A percentile compares a stretch with the other conserved stretches of the same genome.
These are phyloP conservation scores for Linum trigynum DNA, from an alignment of 345 rosid species.

Conservation along the genomic window DNA sequence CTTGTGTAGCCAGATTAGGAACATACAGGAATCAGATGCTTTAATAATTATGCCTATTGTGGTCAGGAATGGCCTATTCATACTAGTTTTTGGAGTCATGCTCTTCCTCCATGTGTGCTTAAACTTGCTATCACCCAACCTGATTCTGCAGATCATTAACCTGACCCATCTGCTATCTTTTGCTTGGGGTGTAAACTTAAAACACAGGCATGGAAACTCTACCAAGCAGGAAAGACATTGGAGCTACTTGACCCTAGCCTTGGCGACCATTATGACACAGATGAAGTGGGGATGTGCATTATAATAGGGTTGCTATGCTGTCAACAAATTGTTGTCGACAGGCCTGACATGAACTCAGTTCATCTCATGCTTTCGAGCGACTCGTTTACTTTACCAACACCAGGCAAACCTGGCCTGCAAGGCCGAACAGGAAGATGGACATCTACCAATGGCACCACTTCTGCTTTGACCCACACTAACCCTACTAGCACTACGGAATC, in stretches of 20 bases:
- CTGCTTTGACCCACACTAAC: conserved; percentile 29
- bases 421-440: conserved; percentile 49
- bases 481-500: conserved; percentile 21
- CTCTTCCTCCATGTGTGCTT: not conserved
- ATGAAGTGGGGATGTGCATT: conserved; percentile 72
- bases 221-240: conserved; percentile 37
- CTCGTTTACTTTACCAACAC: conserved; percentile 66
- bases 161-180: not conserved
- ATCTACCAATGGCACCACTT: conserved; percentile 19
- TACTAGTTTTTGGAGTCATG: not conserved
- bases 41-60: too few relatives aligned
- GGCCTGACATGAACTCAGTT: conserved; percentile 76
- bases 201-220: conserved; percentile 60
- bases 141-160: too few relatives aligned
- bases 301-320: conserved; percentile 78
- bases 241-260: conserved; percentile 65
- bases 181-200: not conserved
- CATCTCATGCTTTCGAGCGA: conserved; percentile 84
- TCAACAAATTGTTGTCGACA: conserved; percentile 43
- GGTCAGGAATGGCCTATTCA: too few relatives aligned
- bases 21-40: too few relatives aligned
- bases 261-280: conserved; percentile 35
- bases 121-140: not conserved
- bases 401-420: conserved; percentile 69
- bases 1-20: too few relatives aligned